Evolutionary conservation across 345 rosid genomes (phyloP).

Genomic region (Alliaria petiolata): DNA sequence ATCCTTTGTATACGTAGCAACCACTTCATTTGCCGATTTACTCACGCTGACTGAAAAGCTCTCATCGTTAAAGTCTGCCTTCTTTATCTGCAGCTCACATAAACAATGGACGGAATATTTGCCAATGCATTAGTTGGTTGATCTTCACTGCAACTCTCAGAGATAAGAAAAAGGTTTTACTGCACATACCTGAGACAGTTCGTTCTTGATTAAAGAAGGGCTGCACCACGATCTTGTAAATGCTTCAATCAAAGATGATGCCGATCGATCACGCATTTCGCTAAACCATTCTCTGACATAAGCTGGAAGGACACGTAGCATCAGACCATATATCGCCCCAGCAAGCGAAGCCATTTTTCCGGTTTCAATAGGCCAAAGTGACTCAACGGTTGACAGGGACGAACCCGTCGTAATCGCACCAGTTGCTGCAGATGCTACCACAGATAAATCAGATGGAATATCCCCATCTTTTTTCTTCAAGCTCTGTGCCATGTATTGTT

Average conservation of each 20-base stretch:
- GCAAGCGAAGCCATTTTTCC: constrained; percentile 72
- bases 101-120: constrained; percentile 20
- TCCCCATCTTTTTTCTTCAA: constrained; percentile 74
- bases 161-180: background rate
- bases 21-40: constrained; percentile 93
- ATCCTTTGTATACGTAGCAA: constrained; percentile 91
- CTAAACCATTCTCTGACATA: constrained; percentile 91
- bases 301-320: constrained; percentile 89
- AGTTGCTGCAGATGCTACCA: constrained; percentile 69
- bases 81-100: constrained; percentile 73
- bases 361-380: constrained; percentile 77
- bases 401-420: constrained; percentile 63
- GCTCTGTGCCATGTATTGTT: constrained; percentile 45
- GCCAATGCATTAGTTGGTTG: too few relatives aligned
- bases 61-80: constrained; percentile 76
- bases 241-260: constrained; percentile 60
- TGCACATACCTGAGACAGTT: constrained; percentile 77
- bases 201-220: constrained; percentile 70
- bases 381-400: constrained; percentile 59
- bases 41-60: constrained; percentile 77
- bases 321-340: constrained; percentile 81
- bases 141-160: constrained; percentile 4
- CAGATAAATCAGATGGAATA: constrained; percentile 47
- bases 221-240: constrained; percentile 95
- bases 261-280: constrained; percentile 78